Percentiles rank a stretch among this genome's conserved stretches.
These are phyloP conservation scores for Fusarium tanahbumbuense DNA, from an alignment of 2,329 filamentous ascomycete species.

Conservation along the genomic window DNA sequence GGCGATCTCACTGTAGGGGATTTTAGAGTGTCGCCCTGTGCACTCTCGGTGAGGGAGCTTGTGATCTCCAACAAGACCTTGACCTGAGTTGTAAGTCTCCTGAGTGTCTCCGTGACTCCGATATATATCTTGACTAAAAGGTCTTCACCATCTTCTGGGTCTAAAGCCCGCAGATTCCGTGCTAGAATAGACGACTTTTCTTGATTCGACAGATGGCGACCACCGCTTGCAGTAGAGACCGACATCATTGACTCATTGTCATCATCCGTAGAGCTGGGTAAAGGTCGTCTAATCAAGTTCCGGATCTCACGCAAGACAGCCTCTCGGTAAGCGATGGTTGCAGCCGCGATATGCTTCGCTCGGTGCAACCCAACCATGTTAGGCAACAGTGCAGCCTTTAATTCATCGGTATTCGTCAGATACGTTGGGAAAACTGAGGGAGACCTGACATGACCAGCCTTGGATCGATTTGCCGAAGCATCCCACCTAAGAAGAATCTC, in stretches of 20 bases:
- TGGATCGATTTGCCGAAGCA: slow-evolving; percentile 76
- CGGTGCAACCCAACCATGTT: slow-evolving; percentile 83
- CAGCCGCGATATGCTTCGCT: slow-evolving; percentile 81
- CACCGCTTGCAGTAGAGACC: slow-evolving; percentile 78
- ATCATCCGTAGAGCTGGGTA: slow-evolving; percentile 94
- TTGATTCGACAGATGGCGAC: slow-evolving; percentile 77
- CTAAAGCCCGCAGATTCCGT: slow-evolving; percentile 85
- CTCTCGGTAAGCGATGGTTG: slow-evolving; percentile 86
- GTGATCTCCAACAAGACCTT: slow-evolving; percentile 96
- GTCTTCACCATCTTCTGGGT: slow-evolving; percentile 84
- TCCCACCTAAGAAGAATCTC: slow-evolving; percentile 90
- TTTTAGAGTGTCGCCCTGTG: slow-evolving; percentile 54
- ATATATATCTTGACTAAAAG: slow-evolving; percentile 87
- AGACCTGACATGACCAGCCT: slow-evolving; percentile 74
- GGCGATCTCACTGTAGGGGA: slow-evolving; percentile 65
- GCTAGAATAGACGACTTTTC: slow-evolving; percentile 92
- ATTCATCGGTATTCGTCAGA: slow-evolving; percentile 74
- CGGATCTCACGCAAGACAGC: slow-evolving; percentile 87
- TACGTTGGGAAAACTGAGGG: slow-evolving; percentile 82
- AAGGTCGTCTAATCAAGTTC: slow-evolving; percentile 81
- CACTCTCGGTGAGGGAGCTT: slow-evolving; percentile 71
- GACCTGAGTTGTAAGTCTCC: slow-evolving; percentile 87
- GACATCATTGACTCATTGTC: slow-evolving; percentile 92
- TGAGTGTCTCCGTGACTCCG: slow-evolving; percentile 85
- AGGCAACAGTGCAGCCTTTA: slow-evolving; percentile 76